A percentile compares a stretch with the other conserved stretches of the same genome.
These are phyloP conservation scores for Podospora appendiculata DNA, from an alignment of 495 filamentous ascomycete species.

Conservation along the genomic window DNA sequence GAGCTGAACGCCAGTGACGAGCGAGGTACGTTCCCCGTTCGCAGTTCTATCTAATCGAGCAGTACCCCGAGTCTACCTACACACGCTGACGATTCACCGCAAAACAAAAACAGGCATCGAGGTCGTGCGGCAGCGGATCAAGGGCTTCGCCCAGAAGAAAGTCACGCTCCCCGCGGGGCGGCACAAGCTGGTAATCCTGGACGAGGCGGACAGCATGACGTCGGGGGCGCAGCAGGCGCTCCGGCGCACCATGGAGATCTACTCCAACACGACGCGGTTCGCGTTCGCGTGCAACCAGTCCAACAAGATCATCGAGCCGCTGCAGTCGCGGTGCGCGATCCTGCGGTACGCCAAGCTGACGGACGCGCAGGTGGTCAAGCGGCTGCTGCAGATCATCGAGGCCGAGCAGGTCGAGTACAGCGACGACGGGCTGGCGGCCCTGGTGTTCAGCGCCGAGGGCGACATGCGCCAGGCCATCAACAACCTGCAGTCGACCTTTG, in stretches of 20 bases:
- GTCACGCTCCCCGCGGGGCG: constrained; percentile 86
- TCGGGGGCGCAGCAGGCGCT: constrained; percentile 93
- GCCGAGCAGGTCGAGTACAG: constrained; percentile 80
- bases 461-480: constrained; percentile 99
- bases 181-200: constrained; percentile 95
- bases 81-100: background rate
- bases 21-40: constrained; percentile 47
- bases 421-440: constrained; percentile 88
- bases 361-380: constrained; percentile 83
- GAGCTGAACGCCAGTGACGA: constrained; percentile 97
- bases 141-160: constrained; percentile 98
- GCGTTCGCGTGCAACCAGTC: constrained; percentile 98
- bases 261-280: constrained; percentile 92
- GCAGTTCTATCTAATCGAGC: too few species aligned
- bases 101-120: constrained; percentile 61
- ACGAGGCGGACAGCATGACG: constrained; percentile 98
- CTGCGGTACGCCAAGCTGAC: constrained; percentile 89
- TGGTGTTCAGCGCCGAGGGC: constrained; percentile 95
- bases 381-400: constrained; percentile 84
- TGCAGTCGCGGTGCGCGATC: constrained; percentile 95
- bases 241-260: constrained; percentile 97
- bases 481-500: constrained; percentile 89
- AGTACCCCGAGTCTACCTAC: too few species aligned
- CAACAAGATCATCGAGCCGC: constrained; percentile 98
- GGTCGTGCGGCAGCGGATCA: constrained; percentile 97